Evolutionary conservation across 2,329 filamentous ascomycete genomes (phyloP).

Genomic region (Remersonia thermophila): DNA sequence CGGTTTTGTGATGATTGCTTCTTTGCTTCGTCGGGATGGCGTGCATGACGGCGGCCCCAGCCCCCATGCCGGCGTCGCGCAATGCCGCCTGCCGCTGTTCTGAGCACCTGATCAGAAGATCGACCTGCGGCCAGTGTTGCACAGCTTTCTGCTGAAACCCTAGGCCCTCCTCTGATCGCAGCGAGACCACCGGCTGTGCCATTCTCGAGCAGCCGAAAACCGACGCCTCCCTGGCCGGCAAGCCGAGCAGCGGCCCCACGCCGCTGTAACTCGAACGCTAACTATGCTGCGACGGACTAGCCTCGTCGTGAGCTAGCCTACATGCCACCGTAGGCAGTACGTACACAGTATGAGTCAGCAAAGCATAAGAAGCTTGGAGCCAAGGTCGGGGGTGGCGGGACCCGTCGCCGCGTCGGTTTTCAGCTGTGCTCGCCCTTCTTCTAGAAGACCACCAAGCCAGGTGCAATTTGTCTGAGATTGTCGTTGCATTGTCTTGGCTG

Average conservation of each 20-base stretch:
- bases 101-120: too few species aligned
- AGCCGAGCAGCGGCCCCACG: slow-evolving; percentile 6
- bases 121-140: slow-evolving; percentile 1
- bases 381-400: too few species aligned
- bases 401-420: too few species aligned
- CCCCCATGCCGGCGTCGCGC: neutral
- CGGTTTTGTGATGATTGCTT: neutral
- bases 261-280: neutral
- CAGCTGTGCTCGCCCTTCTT: too few species aligned
- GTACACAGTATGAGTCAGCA: too few species aligned
- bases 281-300: too few species aligned
- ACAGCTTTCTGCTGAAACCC: slow-evolving; percentile 3
- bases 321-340: too few species aligned
- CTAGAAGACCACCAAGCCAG: slow-evolving; percentile 1
- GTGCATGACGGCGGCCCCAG: slow-evolving; percentile 2
- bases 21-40: neutral
- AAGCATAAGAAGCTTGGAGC: too few species aligned
- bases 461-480: neutral
- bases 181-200: slow-evolving; percentile 11
- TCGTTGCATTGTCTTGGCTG: slow-evolving; percentile 2
- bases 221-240: slow-evolving; percentile 6
- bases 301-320: too few species aligned
- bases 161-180: neutral
- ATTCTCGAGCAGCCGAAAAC: slow-evolving; percentile 14
- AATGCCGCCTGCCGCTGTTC: neutral